Base-by-base conservation (phyloP, 2,329 filamentous ascomycete genomes). In the Acephala macrosclerotiorum region DNA sequence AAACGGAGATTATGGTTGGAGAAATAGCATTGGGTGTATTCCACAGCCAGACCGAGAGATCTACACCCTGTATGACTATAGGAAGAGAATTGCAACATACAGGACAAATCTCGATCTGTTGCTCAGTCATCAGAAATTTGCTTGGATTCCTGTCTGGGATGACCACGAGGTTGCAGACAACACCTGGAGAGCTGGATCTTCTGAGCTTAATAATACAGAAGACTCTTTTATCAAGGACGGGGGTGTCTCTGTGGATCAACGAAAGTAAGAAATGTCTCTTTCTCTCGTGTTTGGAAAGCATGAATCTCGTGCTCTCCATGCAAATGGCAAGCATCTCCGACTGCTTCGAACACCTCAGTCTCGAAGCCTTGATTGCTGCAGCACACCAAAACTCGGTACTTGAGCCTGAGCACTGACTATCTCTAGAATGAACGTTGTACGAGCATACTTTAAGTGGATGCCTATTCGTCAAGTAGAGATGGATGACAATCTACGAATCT, bases 401-500 rank as follows among this genome's bases (percentile, higher is more conserved):
- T 49, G 3, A 47, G 7, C 6, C 6, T 18, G 3, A 16, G 1
- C 14, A 22, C 42, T 63, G 35, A 55, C 40, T 18, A 26, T 58
- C 5, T 16, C 12, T 25, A 60, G 60, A 25, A 88, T 91, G 82
- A 91, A 92, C 61, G 90, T 89, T 1, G 89, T 92, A 1, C 82
- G 90, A 42, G 89, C 89, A 0, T 90, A 90, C 72, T 91, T 90
- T 66, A 88, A 91, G 74, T 89, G 87, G 86, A 70, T 73, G 70
- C 72, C 73, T n/a, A 77, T 77, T 69, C 58, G 82, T 16, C 88
- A 90, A 75, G 83, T 89, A 2, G 87, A 89, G 61, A 85, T 91
- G 79, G 89, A 91, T 68, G 89, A 91, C 75, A 89, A 88, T 63
- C 81, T 92, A 18, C 85, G 89, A 14, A 85, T 92, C 73, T 91